Evolutionary conservation across 192 early-diverging fungal species (phyloP).

Genomic region (Dissophora ornata): DNA sequence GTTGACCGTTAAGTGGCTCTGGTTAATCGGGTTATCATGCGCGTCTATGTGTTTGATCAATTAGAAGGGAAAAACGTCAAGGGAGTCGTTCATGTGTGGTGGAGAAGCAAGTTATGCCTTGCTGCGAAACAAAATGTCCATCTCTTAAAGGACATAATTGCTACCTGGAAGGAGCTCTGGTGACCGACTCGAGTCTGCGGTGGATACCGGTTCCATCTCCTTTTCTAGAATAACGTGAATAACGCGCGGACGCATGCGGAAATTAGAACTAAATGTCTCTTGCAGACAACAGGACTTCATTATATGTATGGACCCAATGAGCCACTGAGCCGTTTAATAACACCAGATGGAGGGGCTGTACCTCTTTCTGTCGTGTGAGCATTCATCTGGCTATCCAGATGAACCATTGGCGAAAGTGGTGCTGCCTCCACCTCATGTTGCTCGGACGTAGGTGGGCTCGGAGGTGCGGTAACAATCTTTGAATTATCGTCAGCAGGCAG

Average conservation of each 20-base stretch:
- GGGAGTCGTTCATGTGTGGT: too few species aligned
- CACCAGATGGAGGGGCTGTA: too few species aligned
- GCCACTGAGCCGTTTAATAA: too few species aligned
- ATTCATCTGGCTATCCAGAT: too few species aligned
- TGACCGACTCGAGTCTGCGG: neutral
- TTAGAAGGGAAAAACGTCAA: neutral
- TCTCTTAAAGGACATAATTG: too few species aligned
- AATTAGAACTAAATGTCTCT: neutral
- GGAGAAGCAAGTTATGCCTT: too few species aligned
- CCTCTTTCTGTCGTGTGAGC: too few species aligned
- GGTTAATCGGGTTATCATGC: conserved; percentile 6
- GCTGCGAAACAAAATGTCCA: too few species aligned
- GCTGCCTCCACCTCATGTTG: neutral
- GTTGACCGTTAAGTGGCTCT: conserved; percentile 11
- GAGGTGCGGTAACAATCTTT: neutral
- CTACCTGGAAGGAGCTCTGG: conserved; percentile 10
- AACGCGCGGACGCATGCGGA: neutral
- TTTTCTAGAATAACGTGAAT: conserved; percentile 12
- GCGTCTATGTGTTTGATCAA: neutral
- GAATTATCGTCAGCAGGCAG: neutral
- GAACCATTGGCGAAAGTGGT: too few species aligned
- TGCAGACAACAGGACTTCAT: too few species aligned
- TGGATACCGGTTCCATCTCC: conserved; percentile 9
- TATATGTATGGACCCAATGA: too few species aligned
- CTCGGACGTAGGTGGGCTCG: conserved; percentile 1